phyloP scores from a whole-genome alignment of 371 early-diverging fungal species.

The Synchytrium microbalum region DNA sequence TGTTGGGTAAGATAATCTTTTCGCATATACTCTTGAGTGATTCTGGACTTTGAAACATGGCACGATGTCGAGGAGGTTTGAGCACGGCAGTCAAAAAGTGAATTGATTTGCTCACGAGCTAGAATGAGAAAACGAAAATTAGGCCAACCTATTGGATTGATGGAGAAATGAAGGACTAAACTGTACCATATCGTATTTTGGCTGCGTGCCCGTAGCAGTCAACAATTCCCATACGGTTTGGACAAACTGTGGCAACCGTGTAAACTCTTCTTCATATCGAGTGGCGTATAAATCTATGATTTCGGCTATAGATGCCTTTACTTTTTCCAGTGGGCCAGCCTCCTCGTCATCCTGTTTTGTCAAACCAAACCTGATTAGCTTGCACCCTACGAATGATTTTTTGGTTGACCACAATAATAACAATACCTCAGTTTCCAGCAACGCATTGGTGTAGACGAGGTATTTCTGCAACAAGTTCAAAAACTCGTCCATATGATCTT shows the following conservation, averaged over 20 bases:
- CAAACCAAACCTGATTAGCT: slow-evolving; percentile 1
- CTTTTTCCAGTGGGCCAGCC: slow-evolving; percentile 73
- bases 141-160: background rate
- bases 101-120: slow-evolving; percentile 84
- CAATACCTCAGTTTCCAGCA: slow-evolving; percentile 52
- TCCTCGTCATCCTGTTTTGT: slow-evolving; percentile 68
- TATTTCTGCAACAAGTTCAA: slow-evolving; percentile 79
- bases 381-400: background rate
- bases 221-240: slow-evolving; percentile 77
- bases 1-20: slow-evolving; percentile 88
- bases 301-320: slow-evolving; percentile 84
- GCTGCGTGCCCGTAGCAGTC: slow-evolving; percentile 56
- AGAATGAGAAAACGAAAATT: slow-evolving; percentile 1
- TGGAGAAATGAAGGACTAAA: background rate
- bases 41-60: slow-evolving; percentile 59
- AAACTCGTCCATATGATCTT: slow-evolving; percentile 73
- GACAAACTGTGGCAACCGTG: slow-evolving; percentile 67
- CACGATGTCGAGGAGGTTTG: slow-evolving; percentile 58
- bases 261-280: slow-evolving; percentile 85
- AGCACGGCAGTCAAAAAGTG: slow-evolving; percentile 83
- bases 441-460: slow-evolving; percentile 66
- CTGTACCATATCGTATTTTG: slow-evolving; percentile 58
- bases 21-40: slow-evolving; percentile 74
- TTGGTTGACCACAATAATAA: background rate
- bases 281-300: slow-evolving; percentile 79